Percentiles rank a stretch among this genome's conserved stretches.
Conservation (phyloP, 495 filamentous ascomycete species). For the Podospora fimiseda region DNA sequence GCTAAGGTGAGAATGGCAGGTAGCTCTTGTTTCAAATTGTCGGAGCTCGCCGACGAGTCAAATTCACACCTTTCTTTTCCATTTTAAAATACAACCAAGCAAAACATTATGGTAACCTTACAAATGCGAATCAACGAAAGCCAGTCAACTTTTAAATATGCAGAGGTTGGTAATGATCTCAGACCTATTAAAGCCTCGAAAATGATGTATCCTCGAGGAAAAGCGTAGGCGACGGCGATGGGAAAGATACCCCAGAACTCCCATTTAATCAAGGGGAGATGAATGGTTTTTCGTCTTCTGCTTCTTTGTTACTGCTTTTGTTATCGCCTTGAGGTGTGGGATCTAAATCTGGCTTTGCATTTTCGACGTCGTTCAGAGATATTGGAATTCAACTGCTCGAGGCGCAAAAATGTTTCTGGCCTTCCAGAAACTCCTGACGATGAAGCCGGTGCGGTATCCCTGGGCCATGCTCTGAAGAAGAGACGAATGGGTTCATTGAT, state of each 20-base stretch:
- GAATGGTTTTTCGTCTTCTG: background rate
- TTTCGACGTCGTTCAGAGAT: too few relatives aligned
- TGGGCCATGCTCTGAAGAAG: too few relatives aligned
- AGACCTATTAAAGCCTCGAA: background rate
- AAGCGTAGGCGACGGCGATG: background rate
- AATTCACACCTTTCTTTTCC: background rate
- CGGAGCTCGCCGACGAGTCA: slow-evolving; percentile 8
- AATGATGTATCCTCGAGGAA: background rate
- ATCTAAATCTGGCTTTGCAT: too few relatives aligned
- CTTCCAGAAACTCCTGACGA: too few relatives aligned
- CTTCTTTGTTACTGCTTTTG: background rate
- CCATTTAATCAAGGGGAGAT: too few relatives aligned
- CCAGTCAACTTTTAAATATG: background rate
- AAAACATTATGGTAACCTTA: background rate
- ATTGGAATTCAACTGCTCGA: too few relatives aligned
- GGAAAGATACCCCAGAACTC: background rate
- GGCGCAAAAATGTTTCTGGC: too few relatives aligned
- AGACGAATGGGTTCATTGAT: too few relatives aligned
- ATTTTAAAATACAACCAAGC: background rate
- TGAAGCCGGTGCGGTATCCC: too few relatives aligned
- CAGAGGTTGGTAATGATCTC: background rate
- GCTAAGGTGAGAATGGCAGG: slow-evolving; percentile 11
- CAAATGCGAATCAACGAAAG: background rate
- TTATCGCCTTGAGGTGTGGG: background rate
- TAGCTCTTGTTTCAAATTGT: background rate